These are phyloP conservation scores for Isochrysis galbana DNA, from an alignment of 78 protist species.

Conservation along the genomic window DNA sequence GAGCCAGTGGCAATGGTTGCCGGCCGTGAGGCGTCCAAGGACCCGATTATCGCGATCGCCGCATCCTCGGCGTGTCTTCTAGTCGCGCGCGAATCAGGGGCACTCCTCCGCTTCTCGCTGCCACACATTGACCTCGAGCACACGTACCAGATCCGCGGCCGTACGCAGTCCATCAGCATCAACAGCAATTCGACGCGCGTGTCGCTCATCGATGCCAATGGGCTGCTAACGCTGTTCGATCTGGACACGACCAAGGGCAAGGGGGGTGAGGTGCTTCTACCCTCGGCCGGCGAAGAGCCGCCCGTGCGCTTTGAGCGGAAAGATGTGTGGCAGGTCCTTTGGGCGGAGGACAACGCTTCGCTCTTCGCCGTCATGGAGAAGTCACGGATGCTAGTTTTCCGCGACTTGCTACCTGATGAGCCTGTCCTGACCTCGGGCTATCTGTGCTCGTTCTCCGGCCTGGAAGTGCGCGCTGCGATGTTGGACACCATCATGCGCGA, in stretches of 20 bases:
- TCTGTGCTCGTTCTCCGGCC: conserved; percentile 67
- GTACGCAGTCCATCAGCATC: conserved; percentile 54
- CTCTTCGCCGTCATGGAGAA: conserved; percentile 82
- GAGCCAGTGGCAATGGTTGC: neutral
- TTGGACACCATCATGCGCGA: conserved; percentile 67
- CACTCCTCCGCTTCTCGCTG: conserved; percentile 49
- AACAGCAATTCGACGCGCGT: conserved; percentile 66
- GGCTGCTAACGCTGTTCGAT: conserved; percentile 49
- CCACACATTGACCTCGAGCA: conserved; percentile 40
- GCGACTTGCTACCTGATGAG: conserved; percentile 69
- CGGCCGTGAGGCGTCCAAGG: conserved; percentile 8
- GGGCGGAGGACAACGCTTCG: conserved; percentile 77
- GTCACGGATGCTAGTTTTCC: conserved; percentile 69
- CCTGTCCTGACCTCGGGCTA: conserved; percentile 39
- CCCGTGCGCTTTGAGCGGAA: conserved; percentile 40
- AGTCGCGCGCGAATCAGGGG: conserved; percentile 67
- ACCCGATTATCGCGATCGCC: conserved; percentile 33
- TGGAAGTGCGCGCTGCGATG: conserved; percentile 51
- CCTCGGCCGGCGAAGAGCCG: neutral
- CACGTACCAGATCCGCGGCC: conserved; percentile 18
- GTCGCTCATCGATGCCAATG: conserved; percentile 67
- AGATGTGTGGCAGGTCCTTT: conserved; percentile 65
- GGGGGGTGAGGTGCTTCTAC: neutral
- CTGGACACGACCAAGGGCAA: neutral
- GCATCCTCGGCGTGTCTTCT: conserved; percentile 3